Base-by-base conservation (phyloP, 148 eudicot species). In the Vaccinium myrtillus region DNA sequence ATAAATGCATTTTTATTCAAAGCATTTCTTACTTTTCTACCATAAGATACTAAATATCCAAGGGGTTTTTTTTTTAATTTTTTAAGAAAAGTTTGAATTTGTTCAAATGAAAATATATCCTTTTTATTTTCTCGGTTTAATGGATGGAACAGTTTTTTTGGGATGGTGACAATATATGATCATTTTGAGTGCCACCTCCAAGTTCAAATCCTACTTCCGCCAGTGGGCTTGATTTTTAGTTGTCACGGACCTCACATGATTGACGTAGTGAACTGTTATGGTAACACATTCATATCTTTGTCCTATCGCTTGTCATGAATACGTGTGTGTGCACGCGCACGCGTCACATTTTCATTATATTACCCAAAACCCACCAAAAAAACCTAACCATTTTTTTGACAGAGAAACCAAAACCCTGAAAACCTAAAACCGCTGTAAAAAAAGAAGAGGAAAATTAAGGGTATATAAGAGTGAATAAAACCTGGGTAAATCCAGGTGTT, bases 401-500 rank as follows among this genome's bases (percentile, higher is more conserved):
- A 12, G 25, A 81, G 48, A 21, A 81, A 36, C 39, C 21, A 78
- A 21, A 78, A 78, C 18, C 59, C 51, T 56, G 67, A 23, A 71
- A 43, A 27, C 27, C 32, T 21, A n/a, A 32, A 36, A 6, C 1
- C n/a, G 81, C 9, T 48, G 3, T 9, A 75, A 8, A 48, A 67
- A 77, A 15, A 77, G 13, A 78, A 67, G 6, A 69, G 30, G 25
- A 27, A 50, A 53, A 14, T 6, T 18, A 39, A 61, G 46, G 23
- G 39, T 36, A 18, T 36, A 73, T 53, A 67, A 56, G 6, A 81
- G 53, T 19, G 46, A 19, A 18, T 51, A 13, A 11, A 61, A 94
- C 99, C 99, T 85, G 99, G 98, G 74, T 96, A 96, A 87, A 93
- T 88, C 99, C 99, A 96, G 11, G 96, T 94, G 81, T 92, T 89